Conservation (phyloP, 2,329 filamentous ascomycete genomes). For the Penicillium sp. region DNA sequence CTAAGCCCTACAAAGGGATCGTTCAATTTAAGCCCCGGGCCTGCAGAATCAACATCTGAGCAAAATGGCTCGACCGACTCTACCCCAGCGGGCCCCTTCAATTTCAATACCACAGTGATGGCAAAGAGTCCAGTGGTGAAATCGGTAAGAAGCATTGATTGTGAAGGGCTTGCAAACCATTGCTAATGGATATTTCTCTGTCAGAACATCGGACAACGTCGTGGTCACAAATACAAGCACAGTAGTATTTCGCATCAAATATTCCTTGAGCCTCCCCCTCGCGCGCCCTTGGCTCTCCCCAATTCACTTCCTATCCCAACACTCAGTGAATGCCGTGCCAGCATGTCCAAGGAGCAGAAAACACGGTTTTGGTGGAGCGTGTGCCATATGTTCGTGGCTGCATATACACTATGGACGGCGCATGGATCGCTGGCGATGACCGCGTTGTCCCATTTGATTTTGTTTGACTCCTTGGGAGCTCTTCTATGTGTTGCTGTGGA, state of each 20-base stretch:
- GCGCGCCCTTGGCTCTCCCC: slow-evolving; percentile 83
- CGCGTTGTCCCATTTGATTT: slow-evolving; percentile 85
- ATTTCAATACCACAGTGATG: slow-evolving; percentile 83
- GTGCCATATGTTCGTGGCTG: slow-evolving; percentile 80
- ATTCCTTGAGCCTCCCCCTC: slow-evolving; percentile 85
- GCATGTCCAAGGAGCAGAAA: slow-evolving; percentile 86
- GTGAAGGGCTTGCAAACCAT: not conserved
- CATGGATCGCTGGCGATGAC: slow-evolving; percentile 87
- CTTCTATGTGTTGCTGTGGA: slow-evolving; percentile 90
- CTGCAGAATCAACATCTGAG: slow-evolving; percentile 25
- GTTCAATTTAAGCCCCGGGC: slow-evolving; percentile 34
- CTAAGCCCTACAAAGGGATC: slow-evolving; percentile 37
- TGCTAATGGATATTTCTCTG: slow-evolving; percentile 22
- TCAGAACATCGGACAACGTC: slow-evolving; percentile 84
- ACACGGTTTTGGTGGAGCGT: slow-evolving; percentile 83
- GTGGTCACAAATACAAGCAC: slow-evolving; percentile 97
- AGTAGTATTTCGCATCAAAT: slow-evolving; percentile 95
- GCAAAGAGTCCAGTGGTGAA: slow-evolving; percentile 71
- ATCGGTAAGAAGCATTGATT: slow-evolving; percentile 58
- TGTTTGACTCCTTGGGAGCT: slow-evolving; percentile 93
- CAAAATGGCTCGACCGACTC: slow-evolving; percentile 34
- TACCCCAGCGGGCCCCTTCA: slow-evolving; percentile 68
- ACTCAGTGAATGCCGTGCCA: slow-evolving; percentile 79
- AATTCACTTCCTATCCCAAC: slow-evolving; percentile 92
- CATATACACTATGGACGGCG: slow-evolving; percentile 81